phyloP scores from a whole-genome alignment of 108 stramenopile genomes.

The Nitzschia inconspicua region DNA sequence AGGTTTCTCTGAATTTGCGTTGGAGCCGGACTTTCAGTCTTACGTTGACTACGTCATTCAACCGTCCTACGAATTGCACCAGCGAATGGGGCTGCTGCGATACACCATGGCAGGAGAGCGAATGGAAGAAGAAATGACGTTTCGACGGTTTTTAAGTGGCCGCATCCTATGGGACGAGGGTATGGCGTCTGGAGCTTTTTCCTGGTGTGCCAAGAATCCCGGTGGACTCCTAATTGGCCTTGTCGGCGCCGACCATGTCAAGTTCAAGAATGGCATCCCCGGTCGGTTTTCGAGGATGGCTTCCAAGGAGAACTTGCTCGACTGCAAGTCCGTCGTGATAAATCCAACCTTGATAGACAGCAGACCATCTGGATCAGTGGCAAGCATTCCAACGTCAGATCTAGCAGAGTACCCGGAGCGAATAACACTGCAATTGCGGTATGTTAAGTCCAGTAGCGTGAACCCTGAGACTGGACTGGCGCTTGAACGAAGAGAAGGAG shows the following conservation, averaged over 20 bases:
- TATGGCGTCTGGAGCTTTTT: constrained; percentile 60
- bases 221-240: constrained; percentile 61
- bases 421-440: constrained; percentile 65
- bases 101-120: constrained; percentile 56
- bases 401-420: constrained; percentile 32
- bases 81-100: constrained; percentile 53
- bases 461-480: constrained; percentile 21
- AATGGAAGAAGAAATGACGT: constrained; percentile 61
- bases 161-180: constrained; percentile 81
- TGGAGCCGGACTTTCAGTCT: constrained; percentile 32
- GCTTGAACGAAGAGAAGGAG: constrained; percentile 52
- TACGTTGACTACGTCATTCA: constrained; percentile 69
- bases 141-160: constrained; percentile 58
- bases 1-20: constrained; percentile 60
- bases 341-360: constrained; percentile 76
- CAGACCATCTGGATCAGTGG: constrained; percentile 49
- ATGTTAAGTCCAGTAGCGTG: constrained; percentile 56
- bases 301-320: constrained; percentile 3
- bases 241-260: constrained; percentile 80
- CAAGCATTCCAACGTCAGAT: constrained; percentile 7
- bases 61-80: constrained; percentile 62
- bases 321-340: constrained; percentile 52
- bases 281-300: constrained; percentile 56
- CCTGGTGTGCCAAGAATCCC: constrained; percentile 47
- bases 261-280: constrained; percentile 66